These are phyloP conservation scores for Gentiana macrophylla DNA, from an alignment of 257 asterid genomes.

Conservation along the genomic window DNA sequence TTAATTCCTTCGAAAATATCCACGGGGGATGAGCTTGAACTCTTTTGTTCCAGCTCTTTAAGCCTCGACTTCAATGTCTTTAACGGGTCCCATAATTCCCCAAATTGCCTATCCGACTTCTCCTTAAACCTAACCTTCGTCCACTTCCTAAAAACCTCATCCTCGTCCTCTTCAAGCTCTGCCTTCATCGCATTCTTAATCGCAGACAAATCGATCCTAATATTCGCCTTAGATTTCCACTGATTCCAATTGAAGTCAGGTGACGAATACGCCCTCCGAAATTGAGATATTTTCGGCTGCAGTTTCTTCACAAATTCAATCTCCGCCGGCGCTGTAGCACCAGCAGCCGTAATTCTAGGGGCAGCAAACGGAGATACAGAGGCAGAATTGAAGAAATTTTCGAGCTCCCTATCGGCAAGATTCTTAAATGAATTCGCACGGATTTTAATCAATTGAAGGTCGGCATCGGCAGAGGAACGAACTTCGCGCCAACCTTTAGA, in stretches of 20 bases:
- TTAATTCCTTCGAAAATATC: constrained; percentile 80
- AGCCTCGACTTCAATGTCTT: constrained; percentile 60
- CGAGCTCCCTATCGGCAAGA: constrained; percentile 71
- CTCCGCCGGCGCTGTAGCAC: constrained; percentile 61
- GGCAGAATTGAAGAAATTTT: constrained; percentile 83
- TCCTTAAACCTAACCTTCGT: constrained; percentile 43
- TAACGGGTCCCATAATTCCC: constrained; percentile 76
- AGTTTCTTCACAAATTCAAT: constrained; percentile 77
- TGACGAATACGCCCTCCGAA: constrained; percentile 78
- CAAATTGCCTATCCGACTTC: constrained; percentile 54
- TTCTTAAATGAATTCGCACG: constrained; percentile 75
- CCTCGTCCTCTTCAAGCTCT: constrained; percentile 57
- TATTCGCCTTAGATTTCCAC: constrained; percentile 43
- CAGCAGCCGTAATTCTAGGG: constrained; percentile 67
- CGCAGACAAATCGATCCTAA: constrained; percentile 62
- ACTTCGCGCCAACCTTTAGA: constrained; percentile 98
- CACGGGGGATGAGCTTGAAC: constrained; percentile 29
- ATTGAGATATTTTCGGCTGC: constrained; percentile 63
- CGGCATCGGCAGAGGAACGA: constrained; percentile 95
- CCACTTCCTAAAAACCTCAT: constrained; percentile 39
- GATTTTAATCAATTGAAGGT: constrained; percentile 68
- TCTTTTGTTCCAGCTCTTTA: constrained; percentile 70
- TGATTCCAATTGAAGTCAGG: constrained; percentile 72
- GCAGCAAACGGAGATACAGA: constrained; percentile 63
- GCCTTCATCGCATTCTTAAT: constrained; percentile 71